Conservation (phyloP, 1,284 basidiomycete genomes). For the Trametes hirsuta region DNA sequence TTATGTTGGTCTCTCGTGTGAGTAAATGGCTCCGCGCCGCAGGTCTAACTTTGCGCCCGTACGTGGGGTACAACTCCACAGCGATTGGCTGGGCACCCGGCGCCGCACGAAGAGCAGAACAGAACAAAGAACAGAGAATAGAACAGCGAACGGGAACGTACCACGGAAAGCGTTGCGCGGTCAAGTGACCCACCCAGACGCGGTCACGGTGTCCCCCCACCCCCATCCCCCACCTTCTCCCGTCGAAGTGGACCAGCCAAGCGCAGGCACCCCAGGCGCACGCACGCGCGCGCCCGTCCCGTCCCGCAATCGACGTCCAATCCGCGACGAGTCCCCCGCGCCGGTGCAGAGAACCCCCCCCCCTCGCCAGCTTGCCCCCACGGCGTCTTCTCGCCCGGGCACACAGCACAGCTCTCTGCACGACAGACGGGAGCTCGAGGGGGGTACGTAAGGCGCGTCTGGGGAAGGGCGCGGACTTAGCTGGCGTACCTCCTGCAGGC, state of each 20-base stretch:
- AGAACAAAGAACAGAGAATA: not conserved
- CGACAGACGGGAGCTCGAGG: not conserved
- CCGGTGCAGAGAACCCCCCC: not conserved
- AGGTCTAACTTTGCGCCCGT: no score
- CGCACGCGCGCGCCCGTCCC: not conserved
- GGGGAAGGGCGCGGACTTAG: not conserved
- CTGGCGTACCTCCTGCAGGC: not conserved
- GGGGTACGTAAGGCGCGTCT: conserved; percentile 5
- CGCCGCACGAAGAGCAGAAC: not conserved
- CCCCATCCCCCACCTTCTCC: not conserved
- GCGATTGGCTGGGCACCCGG: not conserved
- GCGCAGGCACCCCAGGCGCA: not conserved
- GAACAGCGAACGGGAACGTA: not conserved
- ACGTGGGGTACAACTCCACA: no score
- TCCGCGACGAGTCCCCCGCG: not conserved
- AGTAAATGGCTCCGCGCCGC: no score
- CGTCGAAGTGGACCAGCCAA: not conserved
- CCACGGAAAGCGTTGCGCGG: not conserved
- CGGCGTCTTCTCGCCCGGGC: not conserved
- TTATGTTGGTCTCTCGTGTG: no score
- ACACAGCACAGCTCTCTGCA: conserved; percentile 10
- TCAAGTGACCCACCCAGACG: not conserved
- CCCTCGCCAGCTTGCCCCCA: no score
- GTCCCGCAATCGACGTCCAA: not conserved
- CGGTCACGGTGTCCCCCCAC: not conserved